Evolutionary conservation across 306 rosid species (phyloP).

Genomic region (Sicyos edulis): DNA sequence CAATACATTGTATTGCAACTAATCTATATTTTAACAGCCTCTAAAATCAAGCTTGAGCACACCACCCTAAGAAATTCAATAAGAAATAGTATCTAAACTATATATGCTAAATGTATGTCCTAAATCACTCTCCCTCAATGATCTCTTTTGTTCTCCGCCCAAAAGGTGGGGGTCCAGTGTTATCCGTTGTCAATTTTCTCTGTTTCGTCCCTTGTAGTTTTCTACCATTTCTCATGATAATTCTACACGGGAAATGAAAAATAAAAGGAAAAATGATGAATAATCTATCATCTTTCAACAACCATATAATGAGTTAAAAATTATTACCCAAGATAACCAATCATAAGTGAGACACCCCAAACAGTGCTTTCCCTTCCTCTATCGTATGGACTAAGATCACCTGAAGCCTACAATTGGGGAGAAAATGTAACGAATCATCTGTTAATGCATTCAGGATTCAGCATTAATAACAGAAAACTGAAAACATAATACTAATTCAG

Average conservation of each 20-base stretch:
- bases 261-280: background rate
- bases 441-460: background rate
- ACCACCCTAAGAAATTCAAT: background rate
- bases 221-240: background rate
- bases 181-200: background rate
- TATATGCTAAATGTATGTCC: background rate
- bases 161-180: background rate
- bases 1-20: background rate
- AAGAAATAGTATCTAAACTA: background rate
- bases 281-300: background rate
- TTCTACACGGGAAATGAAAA: background rate
- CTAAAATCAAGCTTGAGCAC: background rate
- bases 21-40: background rate
- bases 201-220: background rate
- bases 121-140: background rate
- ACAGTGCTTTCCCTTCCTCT: conserved; percentile 92
- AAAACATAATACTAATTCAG: background rate
- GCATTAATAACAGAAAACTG: background rate
- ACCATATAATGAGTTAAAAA: conserved; percentile 19
- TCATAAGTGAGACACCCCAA: conserved; percentile 85
- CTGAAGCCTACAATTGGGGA: conserved; percentile 64
- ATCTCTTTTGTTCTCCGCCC: conserved; percentile 7
- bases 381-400: conserved; percentile 65
- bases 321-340: conserved; percentile 90
- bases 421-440: conserved; percentile 25